phyloP scores from a whole-genome alignment of 2,329 filamentous ascomycete species.

The Dactylellina sp. region DNA sequence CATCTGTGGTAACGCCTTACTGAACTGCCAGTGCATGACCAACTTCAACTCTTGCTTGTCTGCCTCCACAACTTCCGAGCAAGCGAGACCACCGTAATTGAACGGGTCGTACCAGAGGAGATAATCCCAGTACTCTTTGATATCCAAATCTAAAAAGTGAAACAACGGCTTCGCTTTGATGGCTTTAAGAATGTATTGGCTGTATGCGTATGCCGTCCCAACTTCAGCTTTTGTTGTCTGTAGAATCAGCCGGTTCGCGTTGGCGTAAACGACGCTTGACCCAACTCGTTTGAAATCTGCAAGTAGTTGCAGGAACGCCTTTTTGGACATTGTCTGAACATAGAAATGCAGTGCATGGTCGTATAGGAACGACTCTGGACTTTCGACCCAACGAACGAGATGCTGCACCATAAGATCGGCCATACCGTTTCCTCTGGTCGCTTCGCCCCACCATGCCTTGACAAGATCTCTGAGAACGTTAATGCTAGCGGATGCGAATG shows the following conservation, averaged over 20 bases:
- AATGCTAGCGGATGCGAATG: constrained; percentile 66
- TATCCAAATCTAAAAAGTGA: constrained; percentile 95
- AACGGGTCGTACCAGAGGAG: constrained; percentile 99
- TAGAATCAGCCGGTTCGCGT: constrained; percentile 84
- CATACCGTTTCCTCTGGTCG: constrained; percentile 89
- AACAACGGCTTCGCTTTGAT: constrained; percentile 96
- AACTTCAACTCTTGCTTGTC: constrained; percentile 81
- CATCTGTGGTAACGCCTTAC: constrained; percentile 82
- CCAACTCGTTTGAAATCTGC: constrained; percentile 94
- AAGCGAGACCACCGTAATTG: constrained; percentile 97
- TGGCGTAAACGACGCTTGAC: constrained; percentile 95
- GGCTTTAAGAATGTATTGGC: constrained; percentile 96
- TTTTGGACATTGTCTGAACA: constrained; percentile 97
- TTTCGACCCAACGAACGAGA: constrained; percentile 96
- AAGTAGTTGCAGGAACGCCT: constrained; percentile 97
- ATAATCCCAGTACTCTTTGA: constrained; percentile 99
- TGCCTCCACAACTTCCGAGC: constrained; percentile 74
- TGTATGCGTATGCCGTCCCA: constrained; percentile 95
- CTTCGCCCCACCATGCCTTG: constrained; percentile 97
- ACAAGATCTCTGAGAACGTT: constrained; percentile 97
- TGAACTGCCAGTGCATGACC: constrained; percentile 98
- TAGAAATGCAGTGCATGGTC: constrained; percentile 95
- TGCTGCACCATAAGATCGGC: constrained; percentile 98
- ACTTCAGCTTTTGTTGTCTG: constrained; percentile 98
- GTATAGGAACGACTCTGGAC: constrained; percentile 91